phyloP scores from a whole-genome alignment of 2,329 filamentous ascomycete species.

The Ophiosphaerella herpotricha region DNA sequence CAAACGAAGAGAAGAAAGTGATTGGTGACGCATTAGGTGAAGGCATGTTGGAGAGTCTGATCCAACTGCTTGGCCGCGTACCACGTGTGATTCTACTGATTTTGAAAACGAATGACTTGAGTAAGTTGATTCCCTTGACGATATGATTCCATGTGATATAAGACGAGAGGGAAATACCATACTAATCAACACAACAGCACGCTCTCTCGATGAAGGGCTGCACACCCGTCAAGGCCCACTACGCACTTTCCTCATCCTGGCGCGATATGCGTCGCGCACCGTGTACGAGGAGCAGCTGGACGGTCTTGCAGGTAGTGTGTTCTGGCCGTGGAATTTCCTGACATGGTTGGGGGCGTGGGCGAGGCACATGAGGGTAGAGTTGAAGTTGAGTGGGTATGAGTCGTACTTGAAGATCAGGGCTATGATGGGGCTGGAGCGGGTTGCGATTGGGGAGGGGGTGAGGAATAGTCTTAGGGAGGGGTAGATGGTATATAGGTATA shows the following conservation, averaged over 20 bases:
- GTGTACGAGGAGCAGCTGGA: conserved; percentile 67
- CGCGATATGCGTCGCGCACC: conserved; percentile 64
- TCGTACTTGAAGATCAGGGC: conserved; percentile 58
- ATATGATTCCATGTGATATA: no score
- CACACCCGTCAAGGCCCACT: conserved; percentile 70
- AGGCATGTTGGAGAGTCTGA: conserved; percentile 84
- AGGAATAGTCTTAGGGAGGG: conserved; percentile 19
- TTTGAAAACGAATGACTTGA: not conserved
- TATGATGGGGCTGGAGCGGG: conserved; percentile 51
- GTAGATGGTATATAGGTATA: not conserved
- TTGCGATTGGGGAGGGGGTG: conserved; percentile 18
- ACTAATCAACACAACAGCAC: conserved; percentile 52
- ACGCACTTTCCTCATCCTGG: conserved; percentile 67
- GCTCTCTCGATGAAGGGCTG: conserved; percentile 88
- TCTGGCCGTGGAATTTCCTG: conserved; percentile 59
- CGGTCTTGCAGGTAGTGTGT: conserved; percentile 51
- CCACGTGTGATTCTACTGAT: conserved; percentile 74
- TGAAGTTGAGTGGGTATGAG: conserved; percentile 65
- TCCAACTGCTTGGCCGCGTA: conserved; percentile 85
- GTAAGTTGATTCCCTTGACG: not conserved
- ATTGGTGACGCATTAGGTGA: conserved; percentile 85
- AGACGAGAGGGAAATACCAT: no score
- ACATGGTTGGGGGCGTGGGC: conserved; percentile 58
- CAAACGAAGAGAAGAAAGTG: conserved; percentile 78
- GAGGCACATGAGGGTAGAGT: conserved; percentile 59